These are phyloP conservation scores for Coprinopsis cinerea DNA, from an alignment of 768 basidiomycete species.

Conservation along the genomic window DNA sequence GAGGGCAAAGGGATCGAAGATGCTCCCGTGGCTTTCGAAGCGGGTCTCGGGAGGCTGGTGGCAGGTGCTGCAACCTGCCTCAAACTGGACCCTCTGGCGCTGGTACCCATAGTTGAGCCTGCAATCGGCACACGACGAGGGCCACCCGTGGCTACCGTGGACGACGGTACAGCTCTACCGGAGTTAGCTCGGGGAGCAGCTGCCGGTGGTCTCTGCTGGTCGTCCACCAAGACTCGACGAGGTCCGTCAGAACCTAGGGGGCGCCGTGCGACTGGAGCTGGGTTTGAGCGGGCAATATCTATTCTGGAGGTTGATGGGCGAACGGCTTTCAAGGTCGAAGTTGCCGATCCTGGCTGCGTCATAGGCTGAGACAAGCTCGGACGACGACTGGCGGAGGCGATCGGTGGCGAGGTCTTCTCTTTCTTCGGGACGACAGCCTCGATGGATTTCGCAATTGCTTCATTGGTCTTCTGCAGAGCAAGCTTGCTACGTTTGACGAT, in stretches of 20 bases:
- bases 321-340: neutral
- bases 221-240: constrained; percentile 26
- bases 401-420: neutral
- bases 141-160: constrained; percentile 20
- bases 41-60: constrained; percentile 25
- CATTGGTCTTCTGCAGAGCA: neutral
- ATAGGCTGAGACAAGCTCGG: neutral
- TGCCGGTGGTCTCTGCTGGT: constrained; percentile 12
- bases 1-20: constrained; percentile 9
- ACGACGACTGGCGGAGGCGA: neutral
- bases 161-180: constrained; percentile 12
- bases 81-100: neutral
- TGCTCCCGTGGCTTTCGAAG: constrained; percentile 6
- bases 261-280: neutral
- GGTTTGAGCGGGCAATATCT: neutral
- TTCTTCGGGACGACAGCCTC: neutral
- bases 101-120: constrained; percentile 5
- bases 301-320: neutral
- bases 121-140: constrained; percentile 31
- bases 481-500: constrained; percentile 39
- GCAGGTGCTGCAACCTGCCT: constrained; percentile 21
- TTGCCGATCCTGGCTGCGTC: neutral
- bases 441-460: neutral
- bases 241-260: constrained; percentile 15
- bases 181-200: constrained; percentile 11